These are phyloP conservation scores for Trichoderma koningii DNA, from an alignment of 2,329 filamentous ascomycete species.

Conservation along the genomic window DNA sequence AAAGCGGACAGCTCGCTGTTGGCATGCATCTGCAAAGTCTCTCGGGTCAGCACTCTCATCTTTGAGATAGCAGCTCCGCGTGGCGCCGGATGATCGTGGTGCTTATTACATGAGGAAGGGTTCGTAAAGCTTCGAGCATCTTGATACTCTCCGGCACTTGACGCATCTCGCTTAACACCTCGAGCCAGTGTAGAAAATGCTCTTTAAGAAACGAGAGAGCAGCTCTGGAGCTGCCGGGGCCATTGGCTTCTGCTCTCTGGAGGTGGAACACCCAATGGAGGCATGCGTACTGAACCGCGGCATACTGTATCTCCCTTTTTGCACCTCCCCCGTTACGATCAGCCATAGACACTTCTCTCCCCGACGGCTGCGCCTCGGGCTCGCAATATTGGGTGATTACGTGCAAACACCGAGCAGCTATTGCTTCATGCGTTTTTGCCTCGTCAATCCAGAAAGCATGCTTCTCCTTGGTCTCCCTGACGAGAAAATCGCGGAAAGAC, in stretches of 20 bases:
- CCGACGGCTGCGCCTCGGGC: not conserved
- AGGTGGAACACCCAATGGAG: conserved; percentile 35
- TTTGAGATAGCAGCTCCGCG: not conserved
- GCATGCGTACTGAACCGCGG: conserved; percentile 17
- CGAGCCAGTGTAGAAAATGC: conserved; percentile 48
- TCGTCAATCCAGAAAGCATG: conserved; percentile 14
- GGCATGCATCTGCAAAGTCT: not conserved
- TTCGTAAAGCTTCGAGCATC: not conserved
- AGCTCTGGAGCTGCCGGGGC: conserved; percentile 31
- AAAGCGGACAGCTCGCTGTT: not conserved
- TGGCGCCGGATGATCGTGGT: not conserved
- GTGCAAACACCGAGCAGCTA: conserved; percentile 7
- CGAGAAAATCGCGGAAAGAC: conserved; percentile 3
- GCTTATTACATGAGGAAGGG: not conserved
- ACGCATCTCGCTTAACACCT: conserved; percentile 42
- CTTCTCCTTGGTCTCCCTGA: not conserved
- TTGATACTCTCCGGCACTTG: conserved; percentile 27
- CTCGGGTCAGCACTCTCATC: not conserved
- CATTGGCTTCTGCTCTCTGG: conserved; percentile 28
- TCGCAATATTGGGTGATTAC: not conserved
- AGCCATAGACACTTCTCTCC: not conserved
- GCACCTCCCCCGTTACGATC: not conserved
- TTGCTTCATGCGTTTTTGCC: not conserved
- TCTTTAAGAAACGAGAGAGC: conserved; percentile 41
- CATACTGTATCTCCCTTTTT: not conserved